Evolutionary conservation across 164 flowering plant genomes (phyloP).

Genomic region (Annona squamosa): DNA sequence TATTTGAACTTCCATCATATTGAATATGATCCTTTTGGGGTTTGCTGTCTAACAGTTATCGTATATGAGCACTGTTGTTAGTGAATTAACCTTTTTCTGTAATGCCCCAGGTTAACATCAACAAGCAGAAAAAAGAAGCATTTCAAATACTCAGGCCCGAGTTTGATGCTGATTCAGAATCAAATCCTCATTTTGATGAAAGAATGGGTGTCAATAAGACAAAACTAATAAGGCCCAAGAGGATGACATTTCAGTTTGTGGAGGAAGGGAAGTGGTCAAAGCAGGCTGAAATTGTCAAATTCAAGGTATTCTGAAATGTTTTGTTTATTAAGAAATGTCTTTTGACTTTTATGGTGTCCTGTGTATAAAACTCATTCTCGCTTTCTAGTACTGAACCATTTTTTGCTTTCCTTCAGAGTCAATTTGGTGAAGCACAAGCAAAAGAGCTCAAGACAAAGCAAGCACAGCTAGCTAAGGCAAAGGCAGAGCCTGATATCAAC

Average conservation of each 20-base stretch:
- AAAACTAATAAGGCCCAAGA: constrained; percentile 85
- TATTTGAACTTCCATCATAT: no score
- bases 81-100: neutral
- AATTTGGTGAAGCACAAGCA: constrained; percentile 97
- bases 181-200: constrained; percentile 80
- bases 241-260: constrained; percentile 86
- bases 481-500: constrained; percentile 84
- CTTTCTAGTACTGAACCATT: neutral
- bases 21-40: no score
- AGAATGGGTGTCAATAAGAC: constrained; percentile 80
- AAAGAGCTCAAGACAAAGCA: constrained; percentile 86
- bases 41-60: no score
- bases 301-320: constrained; percentile 51
- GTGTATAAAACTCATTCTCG: neutral
- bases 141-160: constrained; percentile 93
- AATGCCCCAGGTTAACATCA: constrained; percentile 83
- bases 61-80: neutral
- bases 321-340: no score
- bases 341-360: neutral
- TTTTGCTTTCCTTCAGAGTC: constrained; percentile 38
- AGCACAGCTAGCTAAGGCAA: constrained; percentile 85
- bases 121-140: constrained; percentile 96
- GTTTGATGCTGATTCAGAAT: constrained; percentile 74
- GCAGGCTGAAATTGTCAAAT: constrained; percentile 74
- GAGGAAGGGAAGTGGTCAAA: constrained; percentile 98